These are phyloP conservation scores for Spinacia oleracea DNA, from an alignment of 179 eudicot species.

Conservation along the genomic window DNA sequence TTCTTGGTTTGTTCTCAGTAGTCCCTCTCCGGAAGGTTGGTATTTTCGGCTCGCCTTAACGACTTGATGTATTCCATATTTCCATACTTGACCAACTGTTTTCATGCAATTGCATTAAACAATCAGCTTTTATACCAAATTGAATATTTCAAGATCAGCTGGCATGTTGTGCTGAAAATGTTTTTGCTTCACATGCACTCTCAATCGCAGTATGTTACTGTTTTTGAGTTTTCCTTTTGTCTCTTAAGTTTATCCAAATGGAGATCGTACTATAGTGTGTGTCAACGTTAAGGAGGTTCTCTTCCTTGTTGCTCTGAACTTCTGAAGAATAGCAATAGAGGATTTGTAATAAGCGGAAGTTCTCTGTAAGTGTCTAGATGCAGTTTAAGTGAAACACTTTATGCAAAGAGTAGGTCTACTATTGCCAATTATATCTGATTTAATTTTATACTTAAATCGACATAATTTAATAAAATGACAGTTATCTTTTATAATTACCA, in stretches of 20 bases:
- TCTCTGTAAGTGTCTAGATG: not conserved
- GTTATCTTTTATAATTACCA: not conserved
- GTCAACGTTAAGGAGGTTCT: not conserved
- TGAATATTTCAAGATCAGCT: not conserved
- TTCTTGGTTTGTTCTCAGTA: slow-evolving; percentile 75
- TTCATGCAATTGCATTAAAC: not conserved
- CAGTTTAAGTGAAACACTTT: not conserved
- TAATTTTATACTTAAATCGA: not conserved
- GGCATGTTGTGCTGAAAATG: not conserved
- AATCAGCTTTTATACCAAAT: not conserved
- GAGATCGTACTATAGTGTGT: not conserved
- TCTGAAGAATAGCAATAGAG: not conserved
- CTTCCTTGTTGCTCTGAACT: no score
- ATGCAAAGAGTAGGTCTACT: not conserved
- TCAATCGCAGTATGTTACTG: not conserved
- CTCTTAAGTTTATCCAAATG: not conserved
- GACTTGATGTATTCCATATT: no score
- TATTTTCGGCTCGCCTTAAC: not conserved
- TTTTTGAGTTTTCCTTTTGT: no score
- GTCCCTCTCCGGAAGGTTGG: slow-evolving; percentile 86
- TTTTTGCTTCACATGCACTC: not conserved
- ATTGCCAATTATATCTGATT: not conserved
- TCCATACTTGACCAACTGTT: not conserved
- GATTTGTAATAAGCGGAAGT: not conserved
- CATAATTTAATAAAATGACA: not conserved